phyloP scores from a whole-genome alignment of 2,329 filamentous ascomycete genomes.

The Fusarium brevicatenulatum region DNA sequence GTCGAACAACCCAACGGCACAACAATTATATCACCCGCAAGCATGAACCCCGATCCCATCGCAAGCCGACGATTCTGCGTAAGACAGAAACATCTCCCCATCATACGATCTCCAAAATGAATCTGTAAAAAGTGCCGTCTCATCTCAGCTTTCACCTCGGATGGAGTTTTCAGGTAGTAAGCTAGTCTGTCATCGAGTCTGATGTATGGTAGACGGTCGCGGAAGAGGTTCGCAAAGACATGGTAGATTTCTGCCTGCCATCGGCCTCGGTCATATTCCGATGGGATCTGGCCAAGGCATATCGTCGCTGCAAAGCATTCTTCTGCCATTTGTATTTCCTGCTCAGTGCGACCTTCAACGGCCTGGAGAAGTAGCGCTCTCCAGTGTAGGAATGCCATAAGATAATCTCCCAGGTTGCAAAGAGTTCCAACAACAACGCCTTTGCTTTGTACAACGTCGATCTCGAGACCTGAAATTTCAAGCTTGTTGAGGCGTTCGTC shows the following conservation, averaged over 20 bases:
- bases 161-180: background rate
- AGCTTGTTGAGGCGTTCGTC: constrained; percentile 25
- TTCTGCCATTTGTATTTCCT: constrained; percentile 3
- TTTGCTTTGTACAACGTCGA: constrained; percentile 4
- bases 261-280: background rate
- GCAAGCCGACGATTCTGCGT: constrained; percentile 4
- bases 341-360: background rate
- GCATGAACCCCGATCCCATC: constrained; percentile 23
- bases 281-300: constrained; percentile 17
- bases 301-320: constrained; percentile 21
- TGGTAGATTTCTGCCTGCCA: constrained; percentile 9
- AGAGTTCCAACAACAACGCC: constrained; percentile 19
- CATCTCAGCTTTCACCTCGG: background rate
- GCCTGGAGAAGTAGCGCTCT: constrained; percentile 10
- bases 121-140: constrained; percentile 5
- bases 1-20: constrained; percentile 25
- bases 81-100: constrained; percentile 21
- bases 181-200: background rate
- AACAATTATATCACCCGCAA: constrained; percentile 16
- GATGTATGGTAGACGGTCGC: constrained; percentile 12
- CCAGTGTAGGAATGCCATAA: constrained; percentile 32
- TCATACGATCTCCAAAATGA: constrained; percentile 22
- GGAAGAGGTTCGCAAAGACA: constrained; percentile 14
- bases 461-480: constrained; percentile 8
- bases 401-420: constrained; percentile 24